These are phyloP conservation scores for Mrakia gelida DNA, from an alignment of 768 basidiomycete species.

Conservation along the genomic window DNA sequence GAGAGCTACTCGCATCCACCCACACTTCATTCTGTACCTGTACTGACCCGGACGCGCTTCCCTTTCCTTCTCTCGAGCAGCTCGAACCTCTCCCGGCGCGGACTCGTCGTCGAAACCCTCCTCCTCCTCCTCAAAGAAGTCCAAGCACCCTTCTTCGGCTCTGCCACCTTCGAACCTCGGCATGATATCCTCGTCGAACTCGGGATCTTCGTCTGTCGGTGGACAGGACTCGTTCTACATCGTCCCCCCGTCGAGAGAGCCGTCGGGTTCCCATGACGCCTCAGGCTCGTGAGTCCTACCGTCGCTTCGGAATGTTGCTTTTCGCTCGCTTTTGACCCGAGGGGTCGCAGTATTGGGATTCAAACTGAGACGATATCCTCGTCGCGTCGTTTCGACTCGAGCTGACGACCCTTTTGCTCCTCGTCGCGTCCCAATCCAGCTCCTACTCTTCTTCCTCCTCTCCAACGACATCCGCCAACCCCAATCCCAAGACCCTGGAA, in stretches of 20 bases:
- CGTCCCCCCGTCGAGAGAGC: background rate
- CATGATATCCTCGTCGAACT: background rate
- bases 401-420: background rate
- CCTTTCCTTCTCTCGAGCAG: background rate
- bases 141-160: background rate
- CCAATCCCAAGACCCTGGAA: constrained; percentile 18
- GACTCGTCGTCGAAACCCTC: background rate
- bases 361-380: too few relatives aligned
- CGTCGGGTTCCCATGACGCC: background rate
- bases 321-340: background rate
- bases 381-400: too few relatives aligned
- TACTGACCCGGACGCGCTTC: background rate
- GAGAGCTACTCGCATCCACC: background rate
- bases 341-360: too few relatives aligned
- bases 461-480: background rate
- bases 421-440: background rate
- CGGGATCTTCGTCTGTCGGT: background rate
- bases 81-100: background rate
- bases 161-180: background rate
- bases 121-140: background rate
- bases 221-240: constrained; percentile 25
- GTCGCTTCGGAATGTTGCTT: background rate
- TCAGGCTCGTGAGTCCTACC: background rate
- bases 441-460: background rate
- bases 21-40: background rate